phyloP scores from a whole-genome alignment of 148 eudicot genomes.

The Linanthus parryae region DNA sequence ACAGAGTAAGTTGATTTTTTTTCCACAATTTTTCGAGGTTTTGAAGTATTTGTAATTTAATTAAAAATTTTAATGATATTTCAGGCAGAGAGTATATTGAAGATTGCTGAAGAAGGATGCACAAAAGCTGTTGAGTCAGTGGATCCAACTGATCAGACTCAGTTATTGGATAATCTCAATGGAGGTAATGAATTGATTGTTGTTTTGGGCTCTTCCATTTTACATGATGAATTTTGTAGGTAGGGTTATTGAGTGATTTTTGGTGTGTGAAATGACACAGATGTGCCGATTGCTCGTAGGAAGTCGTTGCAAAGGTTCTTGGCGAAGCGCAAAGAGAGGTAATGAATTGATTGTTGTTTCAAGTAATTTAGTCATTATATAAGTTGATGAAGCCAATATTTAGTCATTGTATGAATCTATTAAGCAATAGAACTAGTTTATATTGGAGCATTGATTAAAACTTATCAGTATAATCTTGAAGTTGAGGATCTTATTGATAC shows the following conservation, averaged over 20 bases:
- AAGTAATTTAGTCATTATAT: too few species aligned
- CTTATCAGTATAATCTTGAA: too few species aligned
- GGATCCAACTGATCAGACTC: background rate
- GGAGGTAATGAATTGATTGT: slow-evolving; percentile 15
- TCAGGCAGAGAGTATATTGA: slow-evolving; percentile 32
- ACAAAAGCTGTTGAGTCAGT: background rate
- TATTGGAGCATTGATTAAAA: too few species aligned
- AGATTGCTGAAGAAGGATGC: slow-evolving; percentile 23
- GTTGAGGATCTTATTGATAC: too few species aligned
- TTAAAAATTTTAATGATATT: background rate
- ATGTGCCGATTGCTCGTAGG: slow-evolving; percentile 40
- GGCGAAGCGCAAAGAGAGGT: slow-evolving; percentile 66
- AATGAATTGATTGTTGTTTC: too few species aligned
- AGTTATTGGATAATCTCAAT: slow-evolving; percentile 2
- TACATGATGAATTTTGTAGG: too few species aligned
- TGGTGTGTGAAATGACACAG: slow-evolving; percentile 11
- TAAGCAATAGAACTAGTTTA: too few species aligned
- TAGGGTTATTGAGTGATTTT: background rate
- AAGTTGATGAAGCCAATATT: too few species aligned
- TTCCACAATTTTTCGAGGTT: background rate
- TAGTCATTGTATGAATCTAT: too few species aligned
- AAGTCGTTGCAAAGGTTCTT: slow-evolving; percentile 50
- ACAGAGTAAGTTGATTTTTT: slow-evolving; percentile 21
- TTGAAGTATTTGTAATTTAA: background rate
- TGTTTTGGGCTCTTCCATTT: background rate